A percentile compares a stretch with the other conserved stretches of the same genome.
phyloP scores from a whole-genome alignment of 176 grass and related monocot species.

The Elymus sibiricus region DNA sequence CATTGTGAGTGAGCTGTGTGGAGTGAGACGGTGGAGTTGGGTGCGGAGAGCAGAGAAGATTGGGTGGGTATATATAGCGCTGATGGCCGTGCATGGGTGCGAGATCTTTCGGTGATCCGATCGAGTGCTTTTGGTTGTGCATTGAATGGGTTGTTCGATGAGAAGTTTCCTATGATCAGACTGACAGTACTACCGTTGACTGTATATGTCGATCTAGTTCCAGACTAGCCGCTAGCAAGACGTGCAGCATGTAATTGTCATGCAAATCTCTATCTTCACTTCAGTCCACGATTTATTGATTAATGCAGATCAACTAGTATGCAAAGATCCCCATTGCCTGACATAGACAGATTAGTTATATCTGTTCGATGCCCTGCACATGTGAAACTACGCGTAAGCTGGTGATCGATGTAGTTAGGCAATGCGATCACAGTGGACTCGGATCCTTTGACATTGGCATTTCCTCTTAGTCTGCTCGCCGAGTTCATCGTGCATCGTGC shows the following conservation, averaged over 20 bases:
- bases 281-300: background rate
- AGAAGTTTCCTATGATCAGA: conserved; percentile 9
- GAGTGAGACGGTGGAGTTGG: background rate
- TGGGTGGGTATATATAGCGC: conserved; percentile 38
- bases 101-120: background rate
- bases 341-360: background rate
- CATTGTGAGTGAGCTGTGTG: background rate
- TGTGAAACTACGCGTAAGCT: background rate
- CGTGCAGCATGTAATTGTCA: no score
- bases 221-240: no score
- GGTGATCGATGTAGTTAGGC: background rate
- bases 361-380: background rate
- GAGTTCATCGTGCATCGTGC: background rate
- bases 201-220: no score
- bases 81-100: conserved; percentile 7
- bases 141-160: background rate
- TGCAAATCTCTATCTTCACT: no score
- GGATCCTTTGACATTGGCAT: background rate
- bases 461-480: background rate
- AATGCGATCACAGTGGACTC: background rate
- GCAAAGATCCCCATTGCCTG: background rate
- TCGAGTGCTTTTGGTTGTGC: background rate
- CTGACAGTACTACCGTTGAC: background rate
- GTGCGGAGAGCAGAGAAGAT: background rate
- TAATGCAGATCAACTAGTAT: background rate